Base-by-base conservation (phyloP, 805 yeast species). In the Kodamaea kakaduensis region DNA sequence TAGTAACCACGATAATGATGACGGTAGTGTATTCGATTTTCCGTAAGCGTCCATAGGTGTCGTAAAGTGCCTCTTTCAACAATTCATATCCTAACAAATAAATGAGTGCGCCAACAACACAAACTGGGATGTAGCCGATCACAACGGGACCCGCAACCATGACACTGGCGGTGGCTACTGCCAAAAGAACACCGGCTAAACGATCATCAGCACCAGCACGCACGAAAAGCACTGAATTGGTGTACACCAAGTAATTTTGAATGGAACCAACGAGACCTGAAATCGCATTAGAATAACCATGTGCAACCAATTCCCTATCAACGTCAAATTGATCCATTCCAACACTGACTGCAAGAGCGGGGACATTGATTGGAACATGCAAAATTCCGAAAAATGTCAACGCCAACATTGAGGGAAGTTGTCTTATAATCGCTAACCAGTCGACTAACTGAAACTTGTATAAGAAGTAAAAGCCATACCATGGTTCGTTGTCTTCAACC, bases 321-420 rank as follows among this genome's bases (percentile, higher is more conserved):
- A 93, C 95, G 54, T 89, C 95, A 46, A 84, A 77, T 38, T 81
- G 80, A 57, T 84, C 93, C 73, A 84, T 81, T 3, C 86, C 85
- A 1, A 86, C 74, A 5, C 95, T 83, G 12, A 89, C 93, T 0
- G 97, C 97, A 31, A 93, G 69, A 0, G 98, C 97, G 1, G 98
- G 98, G 9, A 93, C 97, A 55, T 93, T 93, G 41, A 93, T 93
- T 3, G 98, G 98, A 8, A 93, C 98, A 51, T 93, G 98, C 37
- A 93, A 64, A 25, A 93, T 83, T 9, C 98, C 98, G 52, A 93
- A 93, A 54, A 93, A 93, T 0, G 97, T 89, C 44, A 93, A 67
- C 0, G 98, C 98, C 37, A 90, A 62, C 96, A 93, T 93, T 2
- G 95, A 83, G 5, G 98, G 98, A 13, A 88, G 42, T 50, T 88